phyloP scores from a whole-genome alignment of 2,329 filamentous ascomycete species.

The Sordariomycetes sp. region DNA sequence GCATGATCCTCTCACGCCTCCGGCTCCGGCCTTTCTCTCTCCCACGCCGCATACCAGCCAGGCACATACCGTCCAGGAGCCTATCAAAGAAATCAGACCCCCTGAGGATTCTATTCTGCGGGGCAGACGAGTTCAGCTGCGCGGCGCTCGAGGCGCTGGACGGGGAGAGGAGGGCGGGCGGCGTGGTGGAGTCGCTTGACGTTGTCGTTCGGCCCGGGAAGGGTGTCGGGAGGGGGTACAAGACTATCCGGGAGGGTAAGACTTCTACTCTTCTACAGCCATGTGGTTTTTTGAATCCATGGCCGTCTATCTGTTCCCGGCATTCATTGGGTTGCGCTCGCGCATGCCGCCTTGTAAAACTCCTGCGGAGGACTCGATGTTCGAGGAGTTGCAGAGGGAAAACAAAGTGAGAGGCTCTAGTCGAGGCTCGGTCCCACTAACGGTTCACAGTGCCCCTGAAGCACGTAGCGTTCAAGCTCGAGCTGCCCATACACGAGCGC shows the following conservation, averaged over 20 bases:
- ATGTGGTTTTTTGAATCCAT: too few relatives aligned
- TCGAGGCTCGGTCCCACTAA: too few relatives aligned
- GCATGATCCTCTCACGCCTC: not conserved
- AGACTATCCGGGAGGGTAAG: conserved; percentile 50
- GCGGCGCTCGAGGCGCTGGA: conserved; percentile 59
- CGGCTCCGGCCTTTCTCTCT: not conserved
- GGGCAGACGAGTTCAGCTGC: conserved; percentile 83
- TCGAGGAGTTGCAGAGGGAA: too few relatives aligned
- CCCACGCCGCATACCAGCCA: not conserved
- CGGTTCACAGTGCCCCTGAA: conserved; percentile 55
- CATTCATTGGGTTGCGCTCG: too few relatives aligned
- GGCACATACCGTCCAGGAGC: not conserved
- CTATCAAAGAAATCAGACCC: conserved; percentile 37
- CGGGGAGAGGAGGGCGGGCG: conserved; percentile 37
- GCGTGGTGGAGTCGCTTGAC: conserved; percentile 61
- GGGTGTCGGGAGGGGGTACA: conserved; percentile 61
- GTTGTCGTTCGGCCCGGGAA: conserved; percentile 77
- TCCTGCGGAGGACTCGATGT: too few relatives aligned
- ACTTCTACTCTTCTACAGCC: not conserved
- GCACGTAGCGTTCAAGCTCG: conserved; percentile 45
- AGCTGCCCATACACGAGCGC: conserved; percentile 57
- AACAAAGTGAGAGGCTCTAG: too few relatives aligned
- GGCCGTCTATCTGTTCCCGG: too few relatives aligned
- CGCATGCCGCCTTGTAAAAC: too few relatives aligned
- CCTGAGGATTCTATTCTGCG: conserved; percentile 82